phyloP scores from a whole-genome alignment of 1,284 basidiomycete genomes.

The Phylloporus sp. region DNA sequence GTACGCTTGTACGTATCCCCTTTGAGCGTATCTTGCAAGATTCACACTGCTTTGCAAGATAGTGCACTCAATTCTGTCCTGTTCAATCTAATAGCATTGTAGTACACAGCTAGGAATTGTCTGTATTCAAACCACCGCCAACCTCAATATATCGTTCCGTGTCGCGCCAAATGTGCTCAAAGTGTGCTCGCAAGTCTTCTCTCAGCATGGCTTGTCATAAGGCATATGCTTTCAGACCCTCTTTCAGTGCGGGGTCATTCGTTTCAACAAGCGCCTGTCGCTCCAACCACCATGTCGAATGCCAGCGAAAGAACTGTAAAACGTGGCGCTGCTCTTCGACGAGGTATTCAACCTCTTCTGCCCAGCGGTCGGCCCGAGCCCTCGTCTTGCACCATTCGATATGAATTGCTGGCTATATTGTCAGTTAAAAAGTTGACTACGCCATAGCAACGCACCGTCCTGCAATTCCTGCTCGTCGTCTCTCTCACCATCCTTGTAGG shows the following conservation, averaged over 20 bases:
- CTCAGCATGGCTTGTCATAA: not conserved
- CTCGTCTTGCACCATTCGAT: constrained; percentile 9
- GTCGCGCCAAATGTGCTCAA: not conserved
- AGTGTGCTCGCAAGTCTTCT: not conserved
- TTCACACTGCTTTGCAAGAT: too few species aligned
- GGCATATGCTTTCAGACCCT: not conserved
- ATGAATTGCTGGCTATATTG: not conserved
- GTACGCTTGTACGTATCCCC: too few species aligned
- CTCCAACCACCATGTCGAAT: not conserved
- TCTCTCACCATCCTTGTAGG: too few species aligned
- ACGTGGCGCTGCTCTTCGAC: constrained; percentile 2
- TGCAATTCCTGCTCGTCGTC: too few species aligned
- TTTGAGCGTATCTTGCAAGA: too few species aligned
- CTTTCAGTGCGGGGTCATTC: not conserved
- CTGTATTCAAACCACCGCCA: too few species aligned
- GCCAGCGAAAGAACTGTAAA: not conserved
- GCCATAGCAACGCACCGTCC: not conserved
- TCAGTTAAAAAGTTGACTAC: not conserved
- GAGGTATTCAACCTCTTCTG: constrained; percentile 3
- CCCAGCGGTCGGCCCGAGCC: not conserved
- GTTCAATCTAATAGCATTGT: too few species aligned
- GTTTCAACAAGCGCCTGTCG: not conserved
- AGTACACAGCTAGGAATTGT: too few species aligned
- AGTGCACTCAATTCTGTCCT: too few species aligned
- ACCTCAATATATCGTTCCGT: not conserved